phyloP scores from a whole-genome alignment of 371 early-diverging fungal species.

The Mucor circinelloides region DNA sequence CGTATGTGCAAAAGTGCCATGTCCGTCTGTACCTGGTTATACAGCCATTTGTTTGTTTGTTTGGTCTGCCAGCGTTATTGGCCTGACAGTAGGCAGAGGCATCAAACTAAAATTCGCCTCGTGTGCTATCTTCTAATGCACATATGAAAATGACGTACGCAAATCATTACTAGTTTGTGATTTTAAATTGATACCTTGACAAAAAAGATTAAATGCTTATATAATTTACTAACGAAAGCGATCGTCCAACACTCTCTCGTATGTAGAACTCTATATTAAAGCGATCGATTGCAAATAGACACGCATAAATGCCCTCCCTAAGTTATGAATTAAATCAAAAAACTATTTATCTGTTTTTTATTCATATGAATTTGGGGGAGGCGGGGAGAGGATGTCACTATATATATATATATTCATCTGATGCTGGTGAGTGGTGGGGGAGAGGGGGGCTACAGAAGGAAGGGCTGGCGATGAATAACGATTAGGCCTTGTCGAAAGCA shows the following conservation, averaged over 20 bases:
- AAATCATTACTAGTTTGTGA: background rate
- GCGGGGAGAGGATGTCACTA: background rate
- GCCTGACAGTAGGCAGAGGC: background rate
- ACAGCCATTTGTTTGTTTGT: background rate
- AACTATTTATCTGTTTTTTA: background rate
- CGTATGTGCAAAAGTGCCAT: no score
- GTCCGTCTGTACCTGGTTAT: background rate
- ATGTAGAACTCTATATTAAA: background rate
- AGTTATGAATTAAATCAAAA: background rate
- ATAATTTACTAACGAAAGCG: background rate
- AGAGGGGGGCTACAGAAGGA: background rate
- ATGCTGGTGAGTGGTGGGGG: no score
- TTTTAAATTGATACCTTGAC: background rate
- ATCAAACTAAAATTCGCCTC: background rate
- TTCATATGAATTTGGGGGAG: background rate
- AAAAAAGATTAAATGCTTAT: background rate
- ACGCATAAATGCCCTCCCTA: background rate
- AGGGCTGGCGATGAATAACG: background rate
- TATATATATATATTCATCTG: background rate
- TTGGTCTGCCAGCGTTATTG: background rate
- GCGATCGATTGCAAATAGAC: conserved; percentile 2
- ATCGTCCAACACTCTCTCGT: background rate
- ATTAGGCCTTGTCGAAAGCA: conserved; percentile 28
- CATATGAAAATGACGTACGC: background rate
- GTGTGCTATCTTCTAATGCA: background rate